Conservation (phyloP, 1,284 basidiomycete genomes). For the Xerocomus amazonicus region DNA sequence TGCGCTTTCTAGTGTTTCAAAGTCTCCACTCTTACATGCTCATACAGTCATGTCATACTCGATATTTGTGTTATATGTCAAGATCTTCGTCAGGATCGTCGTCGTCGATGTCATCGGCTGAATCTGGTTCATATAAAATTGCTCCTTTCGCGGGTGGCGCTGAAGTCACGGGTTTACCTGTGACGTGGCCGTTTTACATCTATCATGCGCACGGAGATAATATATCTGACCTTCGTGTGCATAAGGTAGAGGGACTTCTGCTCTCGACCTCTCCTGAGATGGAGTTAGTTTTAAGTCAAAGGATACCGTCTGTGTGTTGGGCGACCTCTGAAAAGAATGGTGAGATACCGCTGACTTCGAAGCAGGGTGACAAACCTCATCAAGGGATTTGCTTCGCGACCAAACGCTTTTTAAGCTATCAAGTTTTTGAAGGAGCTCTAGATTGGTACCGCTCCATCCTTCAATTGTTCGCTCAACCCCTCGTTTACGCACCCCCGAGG, state of each 20-base stretch:
- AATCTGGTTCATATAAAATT: constrained; percentile 79
- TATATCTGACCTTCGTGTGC: constrained; percentile 67
- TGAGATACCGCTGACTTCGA: constrained; percentile 3
- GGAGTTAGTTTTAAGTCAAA: constrained; percentile 87
- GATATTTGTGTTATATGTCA: constrained; percentile 53
- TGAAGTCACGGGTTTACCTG: constrained; percentile 29
- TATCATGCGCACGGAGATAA: background rate
- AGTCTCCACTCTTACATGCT: background rate
- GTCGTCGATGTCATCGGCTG: constrained; percentile 84
- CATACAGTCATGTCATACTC: background rate
- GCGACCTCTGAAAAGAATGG: constrained; percentile 32
- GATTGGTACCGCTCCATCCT: constrained; percentile 50
- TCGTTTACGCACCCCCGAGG: constrained; percentile 41
- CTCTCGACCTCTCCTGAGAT: constrained; percentile 75
- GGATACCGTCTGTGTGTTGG: constrained; percentile 62
- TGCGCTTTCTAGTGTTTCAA: background rate
- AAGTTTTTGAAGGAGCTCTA: constrained; percentile 48
- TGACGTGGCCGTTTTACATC: constrained; percentile 3
- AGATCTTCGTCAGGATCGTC: constrained; percentile 89
- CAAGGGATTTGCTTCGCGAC: constrained; percentile 33
- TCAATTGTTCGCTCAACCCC: constrained; percentile 60
- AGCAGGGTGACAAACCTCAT: constrained; percentile 40
- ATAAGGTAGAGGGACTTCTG: constrained; percentile 83
- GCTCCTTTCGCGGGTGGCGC: constrained; percentile 27
- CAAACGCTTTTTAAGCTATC: constrained; percentile 48